Base-by-base conservation (phyloP, 2,329 filamentous ascomycete genomes). In the Hansfordia pulvinata region DNA sequence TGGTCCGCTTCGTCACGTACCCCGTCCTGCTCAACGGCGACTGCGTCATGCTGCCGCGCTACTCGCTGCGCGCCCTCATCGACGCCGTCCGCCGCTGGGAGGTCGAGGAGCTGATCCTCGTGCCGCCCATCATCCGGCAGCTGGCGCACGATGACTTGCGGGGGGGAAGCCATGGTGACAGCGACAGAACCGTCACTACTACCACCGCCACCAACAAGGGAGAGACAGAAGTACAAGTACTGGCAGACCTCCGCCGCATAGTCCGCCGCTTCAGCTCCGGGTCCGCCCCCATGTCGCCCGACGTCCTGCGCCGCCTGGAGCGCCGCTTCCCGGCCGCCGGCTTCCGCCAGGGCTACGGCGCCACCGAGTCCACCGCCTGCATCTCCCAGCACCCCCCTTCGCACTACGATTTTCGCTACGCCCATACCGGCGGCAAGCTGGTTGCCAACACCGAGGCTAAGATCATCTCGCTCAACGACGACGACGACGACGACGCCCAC, bases 311-410 rank as follows among this genome's bases (percentile, higher is more conserved):
- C 12, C 53, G 61, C 14, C 49, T 76, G 8, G 49, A 67, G 30
- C 53, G 56, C 34, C 61, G 58, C 25, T 76, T 73, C 38, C 70
- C 69, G 0, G 48, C 58, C 3, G 69, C 64, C 0, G 67, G 67
- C 0, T 71, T 76, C 45, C 69, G 69, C 35, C 71, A 75, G 40
- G 69, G 69, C 3, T 76, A 75, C 38, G 72, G 73, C 12, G 76
- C 77, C 68, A 78, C 72, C 0, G 73, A 76, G 42, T 65, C 59
- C 1, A 76, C 68, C 40, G 60, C 54, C 4, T 75, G 69, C 35
- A 71, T 78, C 32, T 74, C 69, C 0, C 58, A 64, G 0, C 70
- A 76, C 27, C 65, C 70, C 5, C 60, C 62, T 0, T 53, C 57
- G 1, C 58, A 62, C 27, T 69, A 64, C 32, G 53, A 53, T 8